phyloP scores from a whole-genome alignment of 805 yeast genomes.

The Cephaloascus albidus region DNA sequence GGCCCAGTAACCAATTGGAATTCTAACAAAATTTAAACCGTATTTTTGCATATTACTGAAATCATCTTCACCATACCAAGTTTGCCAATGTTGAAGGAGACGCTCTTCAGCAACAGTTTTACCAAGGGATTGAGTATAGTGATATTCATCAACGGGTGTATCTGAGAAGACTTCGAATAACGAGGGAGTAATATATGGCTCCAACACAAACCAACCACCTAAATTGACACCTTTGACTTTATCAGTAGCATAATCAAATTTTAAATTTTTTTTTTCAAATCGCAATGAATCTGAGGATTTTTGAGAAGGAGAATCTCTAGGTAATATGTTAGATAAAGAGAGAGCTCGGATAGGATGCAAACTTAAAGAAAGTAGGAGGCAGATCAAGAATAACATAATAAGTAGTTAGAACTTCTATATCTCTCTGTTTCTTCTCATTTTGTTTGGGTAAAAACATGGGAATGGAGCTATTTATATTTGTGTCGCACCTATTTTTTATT shows the following conservation, averaged over 20 bases:
- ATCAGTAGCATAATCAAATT: slow-evolving; percentile 24
- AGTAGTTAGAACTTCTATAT: background rate
- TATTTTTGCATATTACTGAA: slow-evolving; percentile 44
- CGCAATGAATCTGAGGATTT: slow-evolving; percentile 1
- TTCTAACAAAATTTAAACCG: slow-evolving; percentile 80
- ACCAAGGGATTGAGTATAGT: slow-evolving; percentile 54
- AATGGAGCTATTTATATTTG: background rate
- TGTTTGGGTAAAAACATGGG: no score
- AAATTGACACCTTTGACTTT: slow-evolving; percentile 62
- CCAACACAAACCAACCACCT: slow-evolving; percentile 89
- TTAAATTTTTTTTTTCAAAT: slow-evolving; percentile 12
- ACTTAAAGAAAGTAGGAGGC: background rate
- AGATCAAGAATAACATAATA: background rate
- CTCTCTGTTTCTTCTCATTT: background rate
- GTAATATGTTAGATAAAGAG: no score
- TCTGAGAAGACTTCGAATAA: slow-evolving; percentile 44
- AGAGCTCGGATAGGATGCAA: background rate
- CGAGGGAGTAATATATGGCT: slow-evolving; percentile 80
- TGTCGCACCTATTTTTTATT: background rate
- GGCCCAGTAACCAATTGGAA: slow-evolving; percentile 96
- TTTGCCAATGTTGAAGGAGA: slow-evolving; percentile 64
- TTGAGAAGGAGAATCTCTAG: background rate
- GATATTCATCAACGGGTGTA: slow-evolving; percentile 80
- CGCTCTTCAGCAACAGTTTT: slow-evolving; percentile 39
- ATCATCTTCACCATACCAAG: slow-evolving; percentile 70